Evolutionary conservation across 768 basidiomycete species (phyloP).

Genomic region (Agaricus subrufescens): DNA sequence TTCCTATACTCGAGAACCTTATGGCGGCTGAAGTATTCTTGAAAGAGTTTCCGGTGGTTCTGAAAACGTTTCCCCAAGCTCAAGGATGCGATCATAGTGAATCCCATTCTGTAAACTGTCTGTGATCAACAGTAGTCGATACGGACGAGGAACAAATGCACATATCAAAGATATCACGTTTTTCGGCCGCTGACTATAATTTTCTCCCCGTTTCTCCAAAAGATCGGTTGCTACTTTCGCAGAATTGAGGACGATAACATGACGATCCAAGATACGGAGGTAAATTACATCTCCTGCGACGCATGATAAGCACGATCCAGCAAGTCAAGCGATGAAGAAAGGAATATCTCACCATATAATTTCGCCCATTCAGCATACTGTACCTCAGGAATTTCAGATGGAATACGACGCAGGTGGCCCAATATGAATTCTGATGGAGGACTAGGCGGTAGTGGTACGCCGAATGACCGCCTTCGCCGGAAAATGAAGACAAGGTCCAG

Average conservation of each 20-base stretch:
- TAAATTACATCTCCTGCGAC: constrained; percentile 1
- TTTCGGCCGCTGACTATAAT: constrained; percentile 10
- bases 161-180: not conserved
- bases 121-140: not conserved
- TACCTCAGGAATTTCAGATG: not conserved
- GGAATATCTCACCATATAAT: not conserved
- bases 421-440: not conserved
- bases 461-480: not conserved
- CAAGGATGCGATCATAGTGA: not conserved
- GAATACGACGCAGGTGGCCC: constrained; percentile 1
- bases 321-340: too few relatives aligned
- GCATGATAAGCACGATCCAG: too few relatives aligned
- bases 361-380: constrained; percentile 1
- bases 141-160: not conserved
- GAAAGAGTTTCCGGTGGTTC: constrained; percentile 4
- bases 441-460: not conserved
- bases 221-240: constrained; percentile 14
- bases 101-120: not conserved
- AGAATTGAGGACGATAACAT: constrained; percentile 12
- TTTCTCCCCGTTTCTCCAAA: constrained; percentile 14
- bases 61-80: constrained; percentile 1
- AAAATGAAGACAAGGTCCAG: not conserved
- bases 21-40: not conserved
- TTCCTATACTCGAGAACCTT: not conserved
- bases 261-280: not conserved